Percentiles rank a stretch among this genome's conserved stretches.
phyloP scores from a whole-genome alignment of 2,329 filamentous ascomycete genomes.

The Apiospora koreana region DNA sequence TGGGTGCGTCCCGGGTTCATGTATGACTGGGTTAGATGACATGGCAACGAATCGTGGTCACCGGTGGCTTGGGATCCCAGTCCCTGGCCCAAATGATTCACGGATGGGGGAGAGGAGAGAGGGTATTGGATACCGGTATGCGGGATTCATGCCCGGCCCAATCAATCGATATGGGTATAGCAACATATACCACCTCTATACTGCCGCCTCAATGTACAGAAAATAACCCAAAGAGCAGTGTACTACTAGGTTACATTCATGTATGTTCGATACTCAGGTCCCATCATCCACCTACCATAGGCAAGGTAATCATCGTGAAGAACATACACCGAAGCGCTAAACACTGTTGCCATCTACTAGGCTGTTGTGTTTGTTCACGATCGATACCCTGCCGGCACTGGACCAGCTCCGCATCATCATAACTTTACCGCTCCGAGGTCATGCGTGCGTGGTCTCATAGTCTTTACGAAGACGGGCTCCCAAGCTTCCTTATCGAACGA shows the following conservation, averaged over 20 bases:
- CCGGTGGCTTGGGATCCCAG: not conserved
- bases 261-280: not conserved
- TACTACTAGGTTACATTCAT: not conserved
- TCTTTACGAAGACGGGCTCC: not conserved
- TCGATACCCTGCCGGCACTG: too few species aligned
- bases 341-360: not conserved
- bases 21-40: not conserved
- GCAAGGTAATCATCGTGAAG: not conserved
- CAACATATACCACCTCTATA: not conserved
- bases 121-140: not conserved
- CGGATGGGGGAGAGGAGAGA: not conserved
- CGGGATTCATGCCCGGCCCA: not conserved
- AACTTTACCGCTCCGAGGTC: not conserved
- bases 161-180: not conserved
- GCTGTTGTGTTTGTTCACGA: not conserved
- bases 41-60: not conserved
- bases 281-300: not conserved
- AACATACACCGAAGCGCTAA: not conserved
- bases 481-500: not conserved
- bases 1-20: not conserved
- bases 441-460: not conserved
- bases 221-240: not conserved
- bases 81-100: not conserved
- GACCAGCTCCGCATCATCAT: not conserved
- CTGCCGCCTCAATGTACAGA: not conserved